phyloP scores from a whole-genome alignment of 2,329 filamentous ascomycete species.

The Ophiostoma quercus region DNA sequence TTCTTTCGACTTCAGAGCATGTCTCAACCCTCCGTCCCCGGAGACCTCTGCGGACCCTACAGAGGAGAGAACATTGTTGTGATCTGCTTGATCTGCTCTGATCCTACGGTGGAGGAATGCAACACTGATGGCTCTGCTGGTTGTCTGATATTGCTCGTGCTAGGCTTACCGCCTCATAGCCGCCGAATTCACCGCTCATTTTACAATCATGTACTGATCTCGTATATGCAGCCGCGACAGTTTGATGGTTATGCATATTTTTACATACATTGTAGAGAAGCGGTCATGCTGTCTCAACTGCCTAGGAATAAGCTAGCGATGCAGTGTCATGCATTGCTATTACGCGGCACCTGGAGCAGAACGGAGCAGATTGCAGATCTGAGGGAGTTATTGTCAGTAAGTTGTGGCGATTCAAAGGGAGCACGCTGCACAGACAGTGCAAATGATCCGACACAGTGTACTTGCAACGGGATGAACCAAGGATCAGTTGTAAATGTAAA shows the following conservation, averaged over 20 bases:
- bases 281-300: background rate
- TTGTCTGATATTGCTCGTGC: background rate
- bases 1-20: background rate
- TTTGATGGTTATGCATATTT: background rate
- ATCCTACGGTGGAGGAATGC: background rate
- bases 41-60: background rate
- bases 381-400: background rate
- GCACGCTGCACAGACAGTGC: background rate
- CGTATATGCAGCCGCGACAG: slow-evolving; percentile 4
- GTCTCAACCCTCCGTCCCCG: background rate
- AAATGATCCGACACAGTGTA: background rate
- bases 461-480: background rate
- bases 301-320: background rate
- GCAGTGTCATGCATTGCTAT: background rate
- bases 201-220: background rate
- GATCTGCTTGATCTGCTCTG: slow-evolving; percentile 2
- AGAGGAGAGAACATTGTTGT: background rate
- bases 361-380: background rate
- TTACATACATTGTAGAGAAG: background rate
- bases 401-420: too few relatives aligned
- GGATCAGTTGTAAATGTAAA: background rate
- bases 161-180: background rate
- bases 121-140: background rate
- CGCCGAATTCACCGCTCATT: slow-evolving; percentile 8
- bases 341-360: background rate